A percentile compares a stretch with the other conserved stretches of the same genome.
These are phyloP conservation scores for Tremella yokohamensis DNA, from an alignment of 768 basidiomycete species.

Conservation along the genomic window DNA sequence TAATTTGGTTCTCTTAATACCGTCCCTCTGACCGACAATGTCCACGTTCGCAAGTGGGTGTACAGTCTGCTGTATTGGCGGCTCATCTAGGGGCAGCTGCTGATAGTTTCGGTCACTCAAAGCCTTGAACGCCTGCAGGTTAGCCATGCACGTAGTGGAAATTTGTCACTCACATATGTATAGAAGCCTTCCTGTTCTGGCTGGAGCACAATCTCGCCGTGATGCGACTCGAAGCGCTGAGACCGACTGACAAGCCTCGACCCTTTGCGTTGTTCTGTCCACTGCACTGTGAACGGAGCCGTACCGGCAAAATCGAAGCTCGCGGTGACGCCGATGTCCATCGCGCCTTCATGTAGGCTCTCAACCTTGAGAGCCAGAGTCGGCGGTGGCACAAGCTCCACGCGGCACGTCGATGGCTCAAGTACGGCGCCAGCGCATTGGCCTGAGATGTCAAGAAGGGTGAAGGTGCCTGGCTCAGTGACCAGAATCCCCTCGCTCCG, in stretches of 20 bases:
- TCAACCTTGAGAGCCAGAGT: slow-evolving; percentile 83
- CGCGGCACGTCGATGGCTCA: slow-evolving; percentile 74
- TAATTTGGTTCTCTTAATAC: slow-evolving; percentile 27
- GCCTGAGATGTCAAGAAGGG: slow-evolving; percentile 66
- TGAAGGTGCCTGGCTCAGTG: slow-evolving; percentile 71
- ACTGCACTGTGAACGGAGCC: slow-evolving; percentile 81
- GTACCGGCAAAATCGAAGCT: slow-evolving; percentile 80
- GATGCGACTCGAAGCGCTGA: slow-evolving; percentile 63
- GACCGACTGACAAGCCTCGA: slow-evolving; percentile 49
- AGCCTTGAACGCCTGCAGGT: slow-evolving; percentile 58
- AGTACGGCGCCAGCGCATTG: slow-evolving; percentile 77
- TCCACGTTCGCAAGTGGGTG: slow-evolving; percentile 68
- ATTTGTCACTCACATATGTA: slow-evolving; percentile 57
- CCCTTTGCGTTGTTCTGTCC: slow-evolving; percentile 65
- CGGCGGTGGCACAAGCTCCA: slow-evolving; percentile 61
- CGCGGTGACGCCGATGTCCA: slow-evolving; percentile 83
- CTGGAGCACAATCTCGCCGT: slow-evolving; percentile 73
- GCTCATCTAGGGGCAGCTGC: slow-evolving; percentile 65
- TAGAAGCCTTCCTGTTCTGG: slow-evolving; percentile 88
- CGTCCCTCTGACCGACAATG: slow-evolving; percentile 23
- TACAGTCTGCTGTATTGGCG: slow-evolving; percentile 79
- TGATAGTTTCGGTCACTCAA: slow-evolving; percentile 82
- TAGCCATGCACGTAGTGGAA: neutral
- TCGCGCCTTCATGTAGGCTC: slow-evolving; percentile 80
- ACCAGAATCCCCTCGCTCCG: slow-evolving; percentile 39